A percentile compares a stretch with the other conserved stretches of the same genome.
Evolutionary conservation across 2,329 filamentous ascomycete genomes (phyloP).

Genomic region (Ramichloridium luteum): DNA sequence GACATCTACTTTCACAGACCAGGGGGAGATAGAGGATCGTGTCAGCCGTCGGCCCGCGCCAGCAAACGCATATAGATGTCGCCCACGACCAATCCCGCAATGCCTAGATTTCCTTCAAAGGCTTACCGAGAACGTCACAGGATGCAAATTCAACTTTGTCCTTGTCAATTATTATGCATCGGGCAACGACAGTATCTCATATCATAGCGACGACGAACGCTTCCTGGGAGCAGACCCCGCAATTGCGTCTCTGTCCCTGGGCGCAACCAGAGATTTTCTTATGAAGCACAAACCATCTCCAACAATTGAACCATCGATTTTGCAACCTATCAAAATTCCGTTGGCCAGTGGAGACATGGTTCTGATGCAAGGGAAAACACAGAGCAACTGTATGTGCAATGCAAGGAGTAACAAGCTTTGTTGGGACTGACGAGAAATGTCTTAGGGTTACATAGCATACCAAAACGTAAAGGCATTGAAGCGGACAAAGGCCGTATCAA

Average conservation of each 20-base stretch:
- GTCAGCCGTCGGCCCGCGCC: slow-evolving; percentile 29
- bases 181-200: slow-evolving; percentile 64
- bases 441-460: slow-evolving; percentile 56
- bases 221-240: slow-evolving; percentile 59
- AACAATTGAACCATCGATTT: slow-evolving; percentile 25
- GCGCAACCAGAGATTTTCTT: slow-evolving; percentile 60
- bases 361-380: slow-evolving; percentile 64
- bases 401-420: too few relatives aligned
- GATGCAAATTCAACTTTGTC: slow-evolving; percentile 63
- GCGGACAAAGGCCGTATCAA: slow-evolving; percentile 54
- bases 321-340: slow-evolving; percentile 36
- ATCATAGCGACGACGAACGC: slow-evolving; percentile 68
- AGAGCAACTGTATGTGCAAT: slow-evolving; percentile 46
- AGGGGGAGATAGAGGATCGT: slow-evolving; percentile 30
- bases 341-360: slow-evolving; percentile 65
- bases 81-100: slow-evolving; percentile 56
- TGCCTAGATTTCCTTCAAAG: slow-evolving; percentile 54
- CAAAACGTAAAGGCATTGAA: slow-evolving; percentile 55
- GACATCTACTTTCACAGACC: slow-evolving; percentile 45
- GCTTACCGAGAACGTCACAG: slow-evolving; percentile 53
- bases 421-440: too few relatives aligned
- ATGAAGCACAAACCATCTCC: slow-evolving; percentile 62
- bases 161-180: slow-evolving; percentile 76
- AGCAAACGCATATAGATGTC: slow-evolving; percentile 43
- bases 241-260: slow-evolving; percentile 64